Evolutionary conservation across 495 filamentous ascomycete genomes (phyloP).

Genomic region (Pyrenula massariospora): DNA sequence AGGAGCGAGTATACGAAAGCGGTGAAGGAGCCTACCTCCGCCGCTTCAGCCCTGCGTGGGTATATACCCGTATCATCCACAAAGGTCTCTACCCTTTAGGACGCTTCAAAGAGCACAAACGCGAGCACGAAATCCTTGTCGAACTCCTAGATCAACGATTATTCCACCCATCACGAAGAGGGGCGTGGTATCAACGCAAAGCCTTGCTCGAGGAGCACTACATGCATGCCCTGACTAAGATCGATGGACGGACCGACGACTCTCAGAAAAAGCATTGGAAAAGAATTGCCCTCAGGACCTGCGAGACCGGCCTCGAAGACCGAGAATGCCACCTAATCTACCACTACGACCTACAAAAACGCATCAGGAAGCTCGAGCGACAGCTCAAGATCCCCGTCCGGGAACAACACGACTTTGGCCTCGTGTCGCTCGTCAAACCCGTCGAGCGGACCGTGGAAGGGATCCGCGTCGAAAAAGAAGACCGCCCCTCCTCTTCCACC

Average conservation of each 20-base stretch:
- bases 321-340: constrained; percentile 79
- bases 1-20: constrained; percentile 67
- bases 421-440: constrained; percentile 65
- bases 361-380: constrained; percentile 80
- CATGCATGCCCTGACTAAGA: constrained; percentile 53
- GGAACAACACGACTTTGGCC: constrained; percentile 85
- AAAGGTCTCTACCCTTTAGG: constrained; percentile 76
- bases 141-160: constrained; percentile 72
- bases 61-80: constrained; percentile 87
- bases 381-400: constrained; percentile 71
- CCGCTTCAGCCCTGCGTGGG: constrained; percentile 84
- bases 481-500: constrained; percentile 11
- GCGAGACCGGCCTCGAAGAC: constrained; percentile 79
- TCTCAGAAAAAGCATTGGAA: constrained; percentile 75
- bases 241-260: constrained; percentile 40
- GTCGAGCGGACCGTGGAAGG: constrained; percentile 65
- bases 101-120: constrained; percentile 65
- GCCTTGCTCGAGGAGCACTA: constrained; percentile 93
- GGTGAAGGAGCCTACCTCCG: constrained; percentile 86
- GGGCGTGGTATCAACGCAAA: constrained; percentile 93
- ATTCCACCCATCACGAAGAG: constrained; percentile 76
- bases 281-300: constrained; percentile 65
- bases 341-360: constrained; percentile 90
- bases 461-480: constrained; percentile 55
- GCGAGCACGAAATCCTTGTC: constrained; percentile 62